Evolutionary conservation across 2,329 filamentous ascomycete genomes (phyloP).

Genomic region (Microdochium trichocladiopsis): DNA sequence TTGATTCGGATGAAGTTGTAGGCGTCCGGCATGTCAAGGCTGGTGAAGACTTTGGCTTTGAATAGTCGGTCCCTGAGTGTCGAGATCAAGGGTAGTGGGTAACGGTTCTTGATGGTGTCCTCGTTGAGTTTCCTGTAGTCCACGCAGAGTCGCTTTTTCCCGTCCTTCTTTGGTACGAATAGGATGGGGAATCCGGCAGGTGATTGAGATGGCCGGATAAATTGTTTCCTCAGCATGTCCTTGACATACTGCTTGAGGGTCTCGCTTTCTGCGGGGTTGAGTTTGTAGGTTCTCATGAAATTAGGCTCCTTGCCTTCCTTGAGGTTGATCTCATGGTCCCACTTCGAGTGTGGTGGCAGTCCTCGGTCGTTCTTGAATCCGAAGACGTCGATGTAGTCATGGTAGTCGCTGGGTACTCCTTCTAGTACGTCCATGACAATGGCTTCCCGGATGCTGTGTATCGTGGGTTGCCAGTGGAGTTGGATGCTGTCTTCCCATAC

Average conservation of each 20-base stretch:
- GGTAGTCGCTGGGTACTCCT: neutral
- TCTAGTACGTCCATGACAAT: neutral
- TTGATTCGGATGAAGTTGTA: conserved; percentile 12
- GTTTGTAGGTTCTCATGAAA: conserved; percentile 2
- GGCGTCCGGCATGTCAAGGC: conserved; percentile 5
- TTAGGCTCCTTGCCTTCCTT: conserved; percentile 1
- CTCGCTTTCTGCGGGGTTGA: neutral
- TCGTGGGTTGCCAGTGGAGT: no score
- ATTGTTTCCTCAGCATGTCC: neutral
- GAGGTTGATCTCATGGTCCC: conserved; percentile 2
- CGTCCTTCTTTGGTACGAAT: conserved; percentile 11
- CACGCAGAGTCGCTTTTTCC: conserved; percentile 10
- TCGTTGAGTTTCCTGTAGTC: conserved; percentile 16
- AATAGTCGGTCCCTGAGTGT: conserved; percentile 10
- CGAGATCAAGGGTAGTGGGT: conserved; percentile 12
- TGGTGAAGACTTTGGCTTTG: conserved; percentile 5
- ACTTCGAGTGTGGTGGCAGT: neutral
- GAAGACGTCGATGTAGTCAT: neutral
- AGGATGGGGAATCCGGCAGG: conserved; percentile 2
- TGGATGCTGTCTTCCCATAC: no score
- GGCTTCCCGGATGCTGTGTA: no score
- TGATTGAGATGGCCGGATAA: conserved; percentile 2
- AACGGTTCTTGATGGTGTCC: conserved; percentile 14
- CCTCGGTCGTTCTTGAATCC: neutral
- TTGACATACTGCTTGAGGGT: conserved; percentile 2